Evolutionary conservation across 305 asterid species (phyloP).

Genomic region (Ajuga reptans): DNA sequence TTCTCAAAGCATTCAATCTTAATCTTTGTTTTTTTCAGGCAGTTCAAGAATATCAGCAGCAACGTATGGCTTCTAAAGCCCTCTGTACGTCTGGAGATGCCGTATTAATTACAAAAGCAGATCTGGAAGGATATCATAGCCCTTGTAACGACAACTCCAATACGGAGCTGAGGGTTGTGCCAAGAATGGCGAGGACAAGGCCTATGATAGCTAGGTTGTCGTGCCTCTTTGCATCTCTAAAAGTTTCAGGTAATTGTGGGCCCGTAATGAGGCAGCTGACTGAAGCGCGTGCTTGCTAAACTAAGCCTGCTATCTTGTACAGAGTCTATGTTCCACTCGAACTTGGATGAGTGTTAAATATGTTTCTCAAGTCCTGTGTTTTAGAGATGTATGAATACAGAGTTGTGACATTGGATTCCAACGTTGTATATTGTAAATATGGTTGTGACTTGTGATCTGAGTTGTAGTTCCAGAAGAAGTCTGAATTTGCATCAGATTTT

Average conservation of each 20-base stretch:
- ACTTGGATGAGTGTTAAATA: no score
- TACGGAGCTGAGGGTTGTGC: conserved; percentile 39
- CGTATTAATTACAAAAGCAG: conserved; percentile 77
- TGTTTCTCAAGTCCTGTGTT: not conserved
- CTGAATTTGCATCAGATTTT: no score
- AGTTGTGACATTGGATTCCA: no score
- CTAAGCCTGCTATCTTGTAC: conserved; percentile 19
- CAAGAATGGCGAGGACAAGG: conserved; percentile 34
- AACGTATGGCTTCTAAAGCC: conserved; percentile 33
- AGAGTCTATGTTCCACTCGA: not conserved
- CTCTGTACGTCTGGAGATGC: conserved; percentile 55
- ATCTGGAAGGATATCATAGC: conserved; percentile 77
- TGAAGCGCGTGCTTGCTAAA: conserved; percentile 48
- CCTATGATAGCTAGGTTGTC: conserved; percentile 77
- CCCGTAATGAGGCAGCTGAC: conserved; percentile 47
- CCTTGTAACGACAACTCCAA: conserved; percentile 32
- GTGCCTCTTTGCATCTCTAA: conserved; percentile 72
- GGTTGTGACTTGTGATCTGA: not conserved
- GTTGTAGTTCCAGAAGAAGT: no score
- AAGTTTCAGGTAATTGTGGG: conserved; percentile 46
- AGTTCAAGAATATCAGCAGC: conserved; percentile 70
- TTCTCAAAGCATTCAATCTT: no score
- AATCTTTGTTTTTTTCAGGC: conserved; percentile 46
- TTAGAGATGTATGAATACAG: conserved; percentile 8
- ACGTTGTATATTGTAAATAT: not conserved